Conservation (phyloP, 2,329 filamentous ascomycete species). For the Stemphylium lycopersici region DNA sequence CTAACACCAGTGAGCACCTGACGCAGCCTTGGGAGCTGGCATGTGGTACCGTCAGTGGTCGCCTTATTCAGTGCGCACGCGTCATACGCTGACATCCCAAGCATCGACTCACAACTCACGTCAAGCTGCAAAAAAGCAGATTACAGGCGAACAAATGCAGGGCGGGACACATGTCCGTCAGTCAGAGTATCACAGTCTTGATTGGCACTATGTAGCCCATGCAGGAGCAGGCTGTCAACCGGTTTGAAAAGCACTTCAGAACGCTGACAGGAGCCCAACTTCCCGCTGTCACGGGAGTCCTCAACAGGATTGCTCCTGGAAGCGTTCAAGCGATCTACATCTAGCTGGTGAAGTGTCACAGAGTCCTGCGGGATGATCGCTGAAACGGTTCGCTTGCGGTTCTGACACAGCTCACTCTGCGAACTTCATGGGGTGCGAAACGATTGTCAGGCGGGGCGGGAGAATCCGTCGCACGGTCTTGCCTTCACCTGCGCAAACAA, state of each 20-base stretch:
- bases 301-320: conserved; percentile 8
- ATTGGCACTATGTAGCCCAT: conserved; percentile 10
- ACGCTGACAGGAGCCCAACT: conserved; percentile 15
- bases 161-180: background rate
- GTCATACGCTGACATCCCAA: background rate
- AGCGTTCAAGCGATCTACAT: conserved; percentile 11
- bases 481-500: conserved; percentile 11
- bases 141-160: conserved; percentile 1
- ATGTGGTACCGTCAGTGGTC: background rate
- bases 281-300: background rate
- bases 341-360: conserved; percentile 14
- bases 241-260: conserved; percentile 22
- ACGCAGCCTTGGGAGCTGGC: background rate
- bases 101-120: background rate
- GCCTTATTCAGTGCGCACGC: background rate
- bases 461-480: background rate
- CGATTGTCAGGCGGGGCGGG: conserved; percentile 1
- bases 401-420: conserved; percentile 19
- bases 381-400: conserved; percentile 19
- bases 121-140: background rate
- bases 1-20: background rate
- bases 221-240: conserved; percentile 9
- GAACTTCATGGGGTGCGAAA: conserved; percentile 20
- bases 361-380: conserved; percentile 9
- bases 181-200: conserved; percentile 21